Conservation (phyloP, 805 yeast species). For the Yamadazyma tumulicola region DNA sequence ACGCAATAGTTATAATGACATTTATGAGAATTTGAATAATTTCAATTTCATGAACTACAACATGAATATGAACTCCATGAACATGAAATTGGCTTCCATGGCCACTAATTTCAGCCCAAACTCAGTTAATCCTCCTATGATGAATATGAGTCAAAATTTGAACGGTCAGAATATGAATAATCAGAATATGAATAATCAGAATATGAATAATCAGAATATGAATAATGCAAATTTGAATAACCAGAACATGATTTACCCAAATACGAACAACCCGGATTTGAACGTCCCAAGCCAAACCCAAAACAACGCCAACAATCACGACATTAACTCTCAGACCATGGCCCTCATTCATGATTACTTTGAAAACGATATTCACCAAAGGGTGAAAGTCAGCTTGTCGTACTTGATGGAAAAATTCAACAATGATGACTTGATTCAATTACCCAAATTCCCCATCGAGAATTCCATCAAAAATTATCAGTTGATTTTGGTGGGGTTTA, state of each 20-base stretch:
- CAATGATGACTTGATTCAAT: slow-evolving; percentile 32
- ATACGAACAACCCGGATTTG: not conserved
- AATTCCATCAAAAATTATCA: slow-evolving; percentile 30
- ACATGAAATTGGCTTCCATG: too few species aligned
- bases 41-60: not conserved
- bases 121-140: too few species aligned
- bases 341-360: slow-evolving; percentile 32
- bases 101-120: too few species aligned
- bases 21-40: slow-evolving; percentile 3
- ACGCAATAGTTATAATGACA: slow-evolving; percentile 8
- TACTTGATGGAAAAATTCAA: slow-evolving; percentile 25
- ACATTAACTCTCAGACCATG: slow-evolving; percentile 8
- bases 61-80: not conserved
- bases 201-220: too few species aligned
- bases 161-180: too few species aligned
- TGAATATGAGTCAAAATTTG: too few species aligned
- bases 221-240: not conserved
- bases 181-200: too few species aligned
- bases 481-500: slow-evolving; percentile 68
- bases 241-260: not conserved
- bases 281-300: too few species aligned
- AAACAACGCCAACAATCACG: too few species aligned
- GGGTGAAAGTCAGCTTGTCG: slow-evolving; percentile 34
- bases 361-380: slow-evolving; percentile 33
- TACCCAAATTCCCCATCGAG: slow-evolving; percentile 37